Evolutionary conservation across 1,284 basidiomycete species (phyloP), one percentile per base, ranked within the genome.

Genomic region (Ganoderma lucidum): DNA sequence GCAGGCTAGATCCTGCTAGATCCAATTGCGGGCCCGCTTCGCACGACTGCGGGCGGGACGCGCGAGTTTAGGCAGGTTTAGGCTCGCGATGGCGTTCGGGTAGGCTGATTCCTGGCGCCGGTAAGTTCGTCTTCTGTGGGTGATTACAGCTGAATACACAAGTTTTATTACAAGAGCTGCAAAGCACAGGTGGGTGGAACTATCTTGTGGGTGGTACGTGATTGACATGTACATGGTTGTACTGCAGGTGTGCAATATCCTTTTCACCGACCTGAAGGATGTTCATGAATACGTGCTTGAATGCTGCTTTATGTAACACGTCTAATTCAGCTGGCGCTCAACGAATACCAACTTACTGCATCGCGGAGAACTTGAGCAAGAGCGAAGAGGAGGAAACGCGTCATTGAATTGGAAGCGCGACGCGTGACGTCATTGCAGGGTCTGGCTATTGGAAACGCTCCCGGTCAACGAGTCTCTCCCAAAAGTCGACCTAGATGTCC

Each of bases 401-500:
- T 51, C 48, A 51, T n/a, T 48, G 45, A 48, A 19, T 48, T n/a
- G 19, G 45, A 48, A 28, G 23, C 48, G 48, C 48, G 48, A 51
- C 48, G 48, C 48, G 48, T 51, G 48, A 51, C 48, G 48, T 51
- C 48, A 51, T 28, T 51, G 48, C 10, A n/a, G 28, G n/a, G 45
- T n/a, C 10, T 48, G 44, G 19, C 2, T 45, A 19, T 5, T 19
- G 44, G 5, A 6, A 45, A 45, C 19, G 19, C 44, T 19, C 17
- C 6, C 44, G 2, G 44, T 15, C 23, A 23, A 12, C 41, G 15
- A 44, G 42, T 44, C 44, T 17, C 44, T 48, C 45, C 45, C 19
- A 48, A n/a, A 6, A 9, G 19, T 19, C 45, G 3, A 35, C 35
- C 35, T 35, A 35, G 35, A 35, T 48, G 9, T 23, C 9, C 45